phyloP scores from a whole-genome alignment of 352 stramenopile species.

The Phytopythium ostracodes region DNA sequence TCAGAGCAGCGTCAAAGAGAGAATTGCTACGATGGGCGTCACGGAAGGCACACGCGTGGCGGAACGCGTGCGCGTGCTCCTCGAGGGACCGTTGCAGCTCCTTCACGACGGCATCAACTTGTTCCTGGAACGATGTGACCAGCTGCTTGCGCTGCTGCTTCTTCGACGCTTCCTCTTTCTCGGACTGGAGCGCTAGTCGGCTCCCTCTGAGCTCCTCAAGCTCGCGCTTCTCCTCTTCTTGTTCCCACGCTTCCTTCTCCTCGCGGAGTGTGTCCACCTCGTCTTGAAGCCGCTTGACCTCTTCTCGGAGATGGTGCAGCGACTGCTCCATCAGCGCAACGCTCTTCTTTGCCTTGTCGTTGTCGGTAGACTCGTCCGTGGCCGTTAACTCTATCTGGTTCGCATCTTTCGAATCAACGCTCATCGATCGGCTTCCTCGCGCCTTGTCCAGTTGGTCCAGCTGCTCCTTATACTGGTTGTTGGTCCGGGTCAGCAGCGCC shows the following conservation, averaged over 20 bases:
- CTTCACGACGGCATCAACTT: conserved; percentile 29
- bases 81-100: conserved; percentile 53
- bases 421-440: background rate
- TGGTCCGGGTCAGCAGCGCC: background rate
- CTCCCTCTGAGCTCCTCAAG: conserved; percentile 25
- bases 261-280: conserved; percentile 21
- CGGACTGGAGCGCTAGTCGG: conserved; percentile 29
- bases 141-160: conserved; percentile 36
- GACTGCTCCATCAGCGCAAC: conserved; percentile 3
- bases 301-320: background rate
- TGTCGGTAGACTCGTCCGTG: conserved; percentile 1
- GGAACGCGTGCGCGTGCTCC: conserved; percentile 54
- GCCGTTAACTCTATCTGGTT: background rate
- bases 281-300: conserved; percentile 12
- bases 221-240: conserved; percentile 25
- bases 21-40: conserved; percentile 22
- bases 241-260: conserved; percentile 24
- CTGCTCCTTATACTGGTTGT: background rate
- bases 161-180: conserved; percentile 32
- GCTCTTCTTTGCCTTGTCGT: conserved; percentile 6
- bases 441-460: background rate
- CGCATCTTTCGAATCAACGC: background rate
- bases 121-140: conserved; percentile 35
- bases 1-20: background rate
- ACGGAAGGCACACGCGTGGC: conserved; percentile 56